Conservation (phyloP, 352 stramenopile genomes). For the Salisapilia sapeloensis region DNA sequence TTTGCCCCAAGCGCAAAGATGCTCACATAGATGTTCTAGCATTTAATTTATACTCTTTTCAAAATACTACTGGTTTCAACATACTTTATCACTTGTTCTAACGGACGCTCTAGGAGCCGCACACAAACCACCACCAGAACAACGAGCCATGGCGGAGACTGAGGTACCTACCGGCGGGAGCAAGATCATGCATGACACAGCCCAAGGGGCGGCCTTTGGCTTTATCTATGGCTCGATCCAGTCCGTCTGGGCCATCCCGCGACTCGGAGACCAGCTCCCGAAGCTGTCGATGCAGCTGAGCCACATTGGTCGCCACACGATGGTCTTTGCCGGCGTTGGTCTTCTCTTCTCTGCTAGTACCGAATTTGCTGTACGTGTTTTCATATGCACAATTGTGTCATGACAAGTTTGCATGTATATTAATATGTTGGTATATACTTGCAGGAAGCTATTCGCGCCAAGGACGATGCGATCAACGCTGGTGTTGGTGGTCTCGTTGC, state of each 20-base stretch:
- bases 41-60: neutral
- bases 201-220: conserved; percentile 68
- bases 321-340: conserved; percentile 50
- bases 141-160: too few species aligned
- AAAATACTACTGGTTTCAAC: too few species aligned
- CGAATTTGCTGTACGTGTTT: conserved; percentile 18
- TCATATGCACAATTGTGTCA: neutral
- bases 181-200: too few species aligned
- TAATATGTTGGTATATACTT: neutral
- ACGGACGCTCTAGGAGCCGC: too few species aligned
- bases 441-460: conserved; percentile 41
- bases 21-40: neutral
- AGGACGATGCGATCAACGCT: conserved; percentile 51
- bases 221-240: conserved; percentile 51
- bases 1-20: conserved; percentile 90
- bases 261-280: conserved; percentile 64
- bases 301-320: conserved; percentile 56
- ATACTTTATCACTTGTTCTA: too few species aligned
- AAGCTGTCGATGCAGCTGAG: conserved; percentile 71
- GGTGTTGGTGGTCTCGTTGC: conserved; percentile 40
- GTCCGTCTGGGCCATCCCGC: conserved; percentile 77
- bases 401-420: neutral
- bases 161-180: too few species aligned
- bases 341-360: conserved; percentile 51
- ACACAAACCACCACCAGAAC: too few species aligned